Evolutionary conservation across 2,329 filamentous ascomycete species (phyloP).

Genomic region (Verruconis gallopava): DNA sequence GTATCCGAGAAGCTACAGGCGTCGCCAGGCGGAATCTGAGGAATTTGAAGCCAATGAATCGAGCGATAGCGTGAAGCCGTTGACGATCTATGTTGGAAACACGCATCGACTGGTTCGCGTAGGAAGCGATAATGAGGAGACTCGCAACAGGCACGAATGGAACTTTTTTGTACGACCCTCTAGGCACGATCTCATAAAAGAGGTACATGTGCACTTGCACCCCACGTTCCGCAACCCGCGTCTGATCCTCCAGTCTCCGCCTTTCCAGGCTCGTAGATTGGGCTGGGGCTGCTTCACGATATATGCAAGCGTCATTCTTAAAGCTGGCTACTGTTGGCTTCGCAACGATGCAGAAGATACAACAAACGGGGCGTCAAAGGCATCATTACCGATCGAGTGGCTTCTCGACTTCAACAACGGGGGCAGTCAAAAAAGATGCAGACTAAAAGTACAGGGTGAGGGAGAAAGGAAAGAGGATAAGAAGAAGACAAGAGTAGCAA

Average conservation of each 20-base stretch:
- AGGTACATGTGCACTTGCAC: constrained; percentile 30
- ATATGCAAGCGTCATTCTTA: constrained; percentile 27
- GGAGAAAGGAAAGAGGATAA: constrained; percentile 17
- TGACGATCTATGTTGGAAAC: constrained; percentile 34
- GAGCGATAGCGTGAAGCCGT: constrained; percentile 23
- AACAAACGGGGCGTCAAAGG: constrained; percentile 20
- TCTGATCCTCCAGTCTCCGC: constrained; percentile 22
- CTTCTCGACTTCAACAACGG: constrained; percentile 28
- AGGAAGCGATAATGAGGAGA: constrained; percentile 11
- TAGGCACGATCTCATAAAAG: constrained; percentile 31
- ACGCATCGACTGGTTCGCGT: constrained; percentile 21
- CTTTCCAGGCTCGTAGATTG: constrained; percentile 27
- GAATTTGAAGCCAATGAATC: constrained; percentile 15
- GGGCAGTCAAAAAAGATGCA: constrained; percentile 28
- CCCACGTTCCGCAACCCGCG: constrained; percentile 29
- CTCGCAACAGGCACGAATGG: constrained; percentile 31
- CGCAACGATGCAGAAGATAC: constrained; percentile 23
- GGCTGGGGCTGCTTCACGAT: constrained; percentile 33
- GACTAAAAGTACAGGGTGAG: constrained; percentile 27
- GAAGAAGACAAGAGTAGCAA: too few species aligned
- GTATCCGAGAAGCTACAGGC: constrained; percentile 25
- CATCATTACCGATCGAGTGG: constrained; percentile 29
- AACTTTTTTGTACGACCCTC: constrained; percentile 32
- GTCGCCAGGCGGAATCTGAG: constrained; percentile 24
- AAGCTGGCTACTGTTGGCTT: constrained; percentile 32